A percentile compares a stretch with the other conserved stretches of the same genome.
Evolutionary conservation across 1,284 basidiomycete genomes (phyloP).

Genomic region (Papiliotrema flavescens): DNA sequence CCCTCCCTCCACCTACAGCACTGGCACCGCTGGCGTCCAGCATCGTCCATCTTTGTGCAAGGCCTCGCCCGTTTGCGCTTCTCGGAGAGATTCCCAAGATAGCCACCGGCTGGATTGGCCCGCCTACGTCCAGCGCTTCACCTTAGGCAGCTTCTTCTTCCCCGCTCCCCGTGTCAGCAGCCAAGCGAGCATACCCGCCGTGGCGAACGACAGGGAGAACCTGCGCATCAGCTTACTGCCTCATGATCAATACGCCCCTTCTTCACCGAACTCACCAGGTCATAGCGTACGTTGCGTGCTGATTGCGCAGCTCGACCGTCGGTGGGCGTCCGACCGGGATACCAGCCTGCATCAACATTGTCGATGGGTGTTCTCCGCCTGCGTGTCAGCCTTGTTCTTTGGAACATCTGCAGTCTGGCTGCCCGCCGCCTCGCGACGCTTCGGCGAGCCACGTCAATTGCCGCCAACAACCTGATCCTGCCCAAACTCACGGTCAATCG

Average conservation of each 20-base stretch:
- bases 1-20: too few species aligned
- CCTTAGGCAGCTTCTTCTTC: conserved; percentile 1
- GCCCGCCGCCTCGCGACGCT: too few species aligned
- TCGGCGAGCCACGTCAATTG: too few species aligned
- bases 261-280: conserved; percentile 75
- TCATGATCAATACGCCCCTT: too few species aligned
- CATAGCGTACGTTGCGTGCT: conserved; percentile 90
- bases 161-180: conserved; percentile 30
- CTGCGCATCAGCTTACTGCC: conserved; percentile 33
- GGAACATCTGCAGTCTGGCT: too few species aligned
- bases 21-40: too few species aligned
- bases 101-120: too few species aligned
- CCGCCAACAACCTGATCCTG: too few species aligned
- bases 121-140: too few species aligned
- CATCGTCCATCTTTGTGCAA: too few species aligned
- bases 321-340: conserved; percentile 81
- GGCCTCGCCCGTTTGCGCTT: too few species aligned
- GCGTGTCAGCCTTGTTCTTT: neutral
- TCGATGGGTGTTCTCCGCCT: conserved; percentile 62
- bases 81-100: too few species aligned
- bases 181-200: conserved; percentile 49
- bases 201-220: conserved; percentile 52
- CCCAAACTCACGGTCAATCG: conserved; percentile 54
- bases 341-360: conserved; percentile 63
- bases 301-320: conserved; percentile 85